Evolutionary conservation across 306 rosid genomes (phyloP), one percentile per base, ranked within the genome.

Genomic region (Canavalia gladiata): DNA sequence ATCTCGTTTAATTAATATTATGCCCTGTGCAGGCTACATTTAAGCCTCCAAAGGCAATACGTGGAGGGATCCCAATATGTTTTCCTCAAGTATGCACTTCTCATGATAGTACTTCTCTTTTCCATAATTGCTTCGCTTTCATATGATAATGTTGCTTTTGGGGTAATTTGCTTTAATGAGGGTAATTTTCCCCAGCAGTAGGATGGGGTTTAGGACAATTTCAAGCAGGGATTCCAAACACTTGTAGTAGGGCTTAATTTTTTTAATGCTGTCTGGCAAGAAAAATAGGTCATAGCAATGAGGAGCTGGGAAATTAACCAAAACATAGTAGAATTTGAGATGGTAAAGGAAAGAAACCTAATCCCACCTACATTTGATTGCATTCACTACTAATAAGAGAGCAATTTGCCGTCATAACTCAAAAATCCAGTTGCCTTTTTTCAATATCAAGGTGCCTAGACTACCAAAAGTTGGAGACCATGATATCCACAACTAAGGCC

Each of bases 31-130:
- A 75, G 98, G 88, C 98, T 67, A 60, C 54, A 47, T 94, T 86
- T 59, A 85, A 88, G 80, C 94, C 93, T 79, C 97, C 92, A 11
- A 94, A 89, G 79, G 75, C 95, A 80, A 94, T 94, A 81, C 95
- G 92, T 54, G 98, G 98, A 80, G 98, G 97, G 57, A 94, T 94
- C 80, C 97, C 98, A 42, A 62, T 94, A 59, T 91, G 97, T 81
- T 94, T 94, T 88, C 98, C 98, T 58, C 97, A 94, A 63, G 98
- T 94, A 85, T 78, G 92, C 84, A 78, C 59, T 85, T 82, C 77
- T 64, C 71, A 46, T 70, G 77, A 45, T 34, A 55, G 34, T 71
- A 35, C 68, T 69, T 72, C n/a, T 87, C 63, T 81, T 84, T 68
- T 39, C 68, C 73, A 75, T 72, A 47, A 51, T 82, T 71, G 37